These are phyloP conservation scores for Erigeron philadelphicus DNA, from an alignment of 140 eudicot species.

Conservation along the genomic window DNA sequence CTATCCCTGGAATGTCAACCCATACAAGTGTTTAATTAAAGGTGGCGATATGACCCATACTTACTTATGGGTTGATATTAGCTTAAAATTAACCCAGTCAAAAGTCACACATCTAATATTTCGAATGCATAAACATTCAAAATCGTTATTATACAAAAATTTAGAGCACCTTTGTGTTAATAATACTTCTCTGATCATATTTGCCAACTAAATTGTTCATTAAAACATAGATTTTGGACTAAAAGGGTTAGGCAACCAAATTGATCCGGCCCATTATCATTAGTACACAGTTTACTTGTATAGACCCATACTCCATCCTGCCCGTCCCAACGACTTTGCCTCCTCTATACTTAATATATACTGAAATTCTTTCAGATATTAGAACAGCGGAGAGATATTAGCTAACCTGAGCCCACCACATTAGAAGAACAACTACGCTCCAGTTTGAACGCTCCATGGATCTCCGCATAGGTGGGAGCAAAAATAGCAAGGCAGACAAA, in stretches of 20 bases:
- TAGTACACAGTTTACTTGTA: not conserved
- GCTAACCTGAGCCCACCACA: conserved; percentile 99
- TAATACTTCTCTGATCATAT: not conserved
- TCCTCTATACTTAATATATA: not conserved
- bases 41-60: not conserved
- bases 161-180: not conserved
- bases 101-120: not conserved
- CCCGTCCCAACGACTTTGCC: not conserved
- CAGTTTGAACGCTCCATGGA: conserved; percentile 87
- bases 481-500: conserved; percentile 63
- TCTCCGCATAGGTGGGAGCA: conserved; percentile 80
- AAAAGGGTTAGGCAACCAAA: not conserved
- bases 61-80: not conserved
- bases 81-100: not conserved
- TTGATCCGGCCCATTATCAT: not conserved
- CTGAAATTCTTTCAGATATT: not conserved
- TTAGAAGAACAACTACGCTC: conserved; percentile 51
- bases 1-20: not conserved
- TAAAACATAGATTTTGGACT: not conserved
- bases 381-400: not conserved
- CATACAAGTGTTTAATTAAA: not conserved
- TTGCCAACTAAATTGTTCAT: not conserved
- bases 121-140: conserved; percentile 7
- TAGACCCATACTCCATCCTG: not conserved
- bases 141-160: not conserved